Evolutionary conservation across 2,329 filamentous ascomycete species (phyloP), one percentile per base, ranked within the genome.

Genomic region (Sporothrix humicola): DNA sequence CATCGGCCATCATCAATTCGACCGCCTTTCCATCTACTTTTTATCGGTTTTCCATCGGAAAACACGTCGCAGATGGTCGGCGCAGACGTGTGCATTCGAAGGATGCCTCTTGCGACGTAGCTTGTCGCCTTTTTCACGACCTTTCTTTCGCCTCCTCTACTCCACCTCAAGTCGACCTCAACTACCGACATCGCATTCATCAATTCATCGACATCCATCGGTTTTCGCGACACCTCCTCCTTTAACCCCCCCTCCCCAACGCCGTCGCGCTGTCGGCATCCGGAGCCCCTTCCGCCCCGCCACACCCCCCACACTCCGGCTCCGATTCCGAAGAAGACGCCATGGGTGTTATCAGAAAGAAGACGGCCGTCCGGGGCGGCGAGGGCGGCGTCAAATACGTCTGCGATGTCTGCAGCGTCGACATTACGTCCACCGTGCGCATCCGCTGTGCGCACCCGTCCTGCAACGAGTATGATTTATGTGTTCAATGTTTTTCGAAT

Each of bases 361-460:
- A 98, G 85, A 96, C 93, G 74, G 93, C 92, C 77, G 91, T 91
- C 72, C 88, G 93, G 80, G 93, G 93, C 76, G 94, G 92, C 70
- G 94, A 98, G 81, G 94, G 93, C 66, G 93, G 93, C 76, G 93
- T 94, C 46, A 98, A 98, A 82, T 99, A 97, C 82, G 94, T 98
- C 77, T 99, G 96, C 85, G 97, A 99, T 82, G 92, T 97, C 74
- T 99, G 96, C 82, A 97, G 94, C 61, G 93, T 93, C 73, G 96
- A 99, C 82, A 97, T 99, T 78, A 99, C 96, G 65, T 96, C 95
- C 5, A 99, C 96, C 94, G 94, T 99, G 76, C 94, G 96, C 78
- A 98, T 99, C 82, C 89, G 94, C 81, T 99, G 96, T 83, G 95
- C 95, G 71, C 90, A 94, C 79, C 81, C 89, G 71, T 87, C 88